phyloP scores from a whole-genome alignment of 176 grass and related monocot species.

The Bromus sterilis region DNA sequence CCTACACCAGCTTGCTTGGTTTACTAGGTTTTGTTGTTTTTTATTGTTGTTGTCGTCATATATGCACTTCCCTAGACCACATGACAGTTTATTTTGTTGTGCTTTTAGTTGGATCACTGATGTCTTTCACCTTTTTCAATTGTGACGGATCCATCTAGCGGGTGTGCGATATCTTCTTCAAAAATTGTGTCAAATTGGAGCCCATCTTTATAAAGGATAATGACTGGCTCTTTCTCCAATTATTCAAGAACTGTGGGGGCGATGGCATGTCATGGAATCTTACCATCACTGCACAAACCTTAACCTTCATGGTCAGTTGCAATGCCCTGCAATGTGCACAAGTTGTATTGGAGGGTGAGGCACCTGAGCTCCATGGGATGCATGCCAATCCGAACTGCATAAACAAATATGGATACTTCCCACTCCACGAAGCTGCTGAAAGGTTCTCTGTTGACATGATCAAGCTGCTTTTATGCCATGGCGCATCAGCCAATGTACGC shows the following conservation, averaged over 20 bases:
- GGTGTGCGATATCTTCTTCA: neutral
- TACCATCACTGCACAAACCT: neutral
- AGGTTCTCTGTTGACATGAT: conserved; percentile 22
- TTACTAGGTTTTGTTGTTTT: neutral
- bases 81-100: neutral
- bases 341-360: neutral
- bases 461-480: conserved; percentile 10
- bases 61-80: neutral
- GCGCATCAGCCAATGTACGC: conserved; percentile 12
- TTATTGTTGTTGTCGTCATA: neutral
- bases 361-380: neutral
- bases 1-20: neutral
- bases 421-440: conserved; percentile 21
- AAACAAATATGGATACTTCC: neutral
- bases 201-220: neutral
- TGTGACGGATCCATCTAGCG: neutral
- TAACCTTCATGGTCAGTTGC: neutral
- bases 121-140: neutral
- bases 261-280: neutral
- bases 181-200: neutral
- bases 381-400: conserved; percentile 21
- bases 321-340: neutral
- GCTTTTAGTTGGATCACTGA: neutral
- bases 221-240: neutral
- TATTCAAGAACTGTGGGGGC: neutral